Evolutionary conservation across 345 rosid species (phyloP).

Genomic region (Rhizophora apiculata): DNA sequence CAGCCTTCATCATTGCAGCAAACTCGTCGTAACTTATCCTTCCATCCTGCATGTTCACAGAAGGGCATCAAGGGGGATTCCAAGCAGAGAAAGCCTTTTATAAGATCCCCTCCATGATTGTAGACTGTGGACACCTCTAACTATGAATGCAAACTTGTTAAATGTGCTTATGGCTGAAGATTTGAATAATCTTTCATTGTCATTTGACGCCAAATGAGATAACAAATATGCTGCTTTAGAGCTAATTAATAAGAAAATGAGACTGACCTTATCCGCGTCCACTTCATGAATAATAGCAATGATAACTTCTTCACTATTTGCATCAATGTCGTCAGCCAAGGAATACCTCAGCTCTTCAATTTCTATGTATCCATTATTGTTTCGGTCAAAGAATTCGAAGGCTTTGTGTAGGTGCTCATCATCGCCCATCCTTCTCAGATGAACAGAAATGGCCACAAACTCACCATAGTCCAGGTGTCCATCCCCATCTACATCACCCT

Average conservation of each 20-base stretch:
- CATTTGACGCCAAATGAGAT: background rate
- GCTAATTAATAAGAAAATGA: background rate
- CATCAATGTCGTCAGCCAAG: conserved; percentile 28
- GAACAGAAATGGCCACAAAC: conserved; percentile 30
- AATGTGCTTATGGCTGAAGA: background rate
- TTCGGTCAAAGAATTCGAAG: conserved; percentile 28
- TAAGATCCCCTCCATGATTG: too few relatives aligned
- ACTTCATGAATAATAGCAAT: conserved; percentile 27
- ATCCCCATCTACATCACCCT: conserved; percentile 34
- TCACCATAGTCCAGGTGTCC: conserved; percentile 31
- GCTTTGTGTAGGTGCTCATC: conserved; percentile 35
- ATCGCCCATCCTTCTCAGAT: conserved; percentile 29
- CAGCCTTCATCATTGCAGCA: conserved; percentile 34
- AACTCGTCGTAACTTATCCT: conserved; percentile 33
- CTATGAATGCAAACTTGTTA: too few relatives aligned
- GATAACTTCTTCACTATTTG: conserved; percentile 23
- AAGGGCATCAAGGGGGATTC: background rate
- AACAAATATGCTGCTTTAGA: background rate
- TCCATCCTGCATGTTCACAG: conserved; percentile 25
- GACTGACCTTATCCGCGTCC: conserved; percentile 31
- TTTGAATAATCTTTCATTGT: background rate
- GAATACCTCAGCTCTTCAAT: conserved; percentile 28
- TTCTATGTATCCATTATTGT: conserved; percentile 32
- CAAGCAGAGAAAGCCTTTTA: too few relatives aligned
- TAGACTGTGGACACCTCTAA: too few relatives aligned